Evolutionary conservation across 805 yeast genomes (phyloP).

Genomic region (Ogataea parapolymorpha): DNA sequence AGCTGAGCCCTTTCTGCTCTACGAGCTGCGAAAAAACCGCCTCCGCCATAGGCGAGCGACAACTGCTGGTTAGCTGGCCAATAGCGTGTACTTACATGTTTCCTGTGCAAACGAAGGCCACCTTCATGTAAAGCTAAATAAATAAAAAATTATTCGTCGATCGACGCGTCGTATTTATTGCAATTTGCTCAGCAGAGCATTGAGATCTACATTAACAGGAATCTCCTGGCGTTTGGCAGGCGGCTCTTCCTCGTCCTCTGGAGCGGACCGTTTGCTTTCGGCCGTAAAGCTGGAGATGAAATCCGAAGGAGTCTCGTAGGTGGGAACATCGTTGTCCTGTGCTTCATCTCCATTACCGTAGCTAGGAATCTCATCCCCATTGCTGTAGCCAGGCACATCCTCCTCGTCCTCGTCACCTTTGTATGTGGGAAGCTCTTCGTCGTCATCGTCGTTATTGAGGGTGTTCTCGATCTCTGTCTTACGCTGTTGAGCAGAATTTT

Average conservation of each 20-base stretch:
- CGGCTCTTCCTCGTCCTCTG: slow-evolving; percentile 1
- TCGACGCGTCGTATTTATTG: slow-evolving; percentile 16
- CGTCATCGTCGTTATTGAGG: slow-evolving; percentile 16
- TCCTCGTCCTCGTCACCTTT: slow-evolving; percentile 10
- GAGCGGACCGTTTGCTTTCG: slow-evolving; percentile 3
- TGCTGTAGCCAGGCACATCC: not conserved
- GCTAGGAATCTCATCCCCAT: too few relatives aligned
- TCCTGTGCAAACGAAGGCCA: slow-evolving; percentile 89
- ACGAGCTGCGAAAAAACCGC: slow-evolving; percentile 77
- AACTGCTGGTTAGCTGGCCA: slow-evolving; percentile 38
- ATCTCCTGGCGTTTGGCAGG: slow-evolving; percentile 5
- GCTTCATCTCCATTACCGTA: too few relatives aligned
- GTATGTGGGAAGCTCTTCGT: slow-evolving; percentile 15
- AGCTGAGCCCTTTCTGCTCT: slow-evolving; percentile 41
- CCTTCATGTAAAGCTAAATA: slow-evolving; percentile 29
- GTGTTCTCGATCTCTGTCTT: slow-evolving; percentile 27
- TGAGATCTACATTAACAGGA: slow-evolving; percentile 18
- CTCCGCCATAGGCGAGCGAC: slow-evolving; percentile 98
- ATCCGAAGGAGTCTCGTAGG: slow-evolving; percentile 3
- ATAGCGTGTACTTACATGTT: slow-evolving; percentile 60
- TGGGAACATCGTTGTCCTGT: too few relatives aligned
- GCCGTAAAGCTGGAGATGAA: slow-evolving; percentile 3
- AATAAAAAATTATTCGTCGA: slow-evolving; percentile 3
- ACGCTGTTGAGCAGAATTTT: slow-evolving; percentile 15
- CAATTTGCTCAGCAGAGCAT: slow-evolving; percentile 20